A percentile compares a stretch with the other conserved stretches of the same genome.
Conservation (phyloP, 495 filamentous ascomycete genomes). For the Penicillium cinerascens region DNA sequence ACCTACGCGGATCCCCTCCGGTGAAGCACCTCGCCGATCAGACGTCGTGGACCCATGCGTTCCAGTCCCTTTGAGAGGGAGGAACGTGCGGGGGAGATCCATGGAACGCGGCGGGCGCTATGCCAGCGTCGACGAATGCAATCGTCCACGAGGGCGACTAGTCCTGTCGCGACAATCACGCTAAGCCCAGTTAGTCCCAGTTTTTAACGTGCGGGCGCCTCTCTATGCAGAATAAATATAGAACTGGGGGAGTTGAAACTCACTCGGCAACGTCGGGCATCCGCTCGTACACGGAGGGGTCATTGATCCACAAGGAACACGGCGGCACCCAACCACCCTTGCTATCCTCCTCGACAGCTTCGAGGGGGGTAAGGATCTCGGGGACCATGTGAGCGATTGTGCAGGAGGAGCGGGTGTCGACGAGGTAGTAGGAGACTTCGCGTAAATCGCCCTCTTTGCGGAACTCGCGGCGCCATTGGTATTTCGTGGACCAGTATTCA, state of each 20-base stretch:
- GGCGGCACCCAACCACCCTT: constrained; percentile 92
- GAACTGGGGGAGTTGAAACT: constrained; percentile 44
- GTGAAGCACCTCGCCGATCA: constrained; percentile 78
- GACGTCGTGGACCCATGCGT: constrained; percentile 62
- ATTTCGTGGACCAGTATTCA: constrained; percentile 85
- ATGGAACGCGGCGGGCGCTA: constrained; percentile 55
- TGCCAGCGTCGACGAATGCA: constrained; percentile 81
- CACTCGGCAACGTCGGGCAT: constrained; percentile 87
- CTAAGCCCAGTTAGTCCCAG: constrained; percentile 44
- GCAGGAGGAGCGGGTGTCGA: constrained; percentile 59
- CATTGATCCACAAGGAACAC: constrained; percentile 83
- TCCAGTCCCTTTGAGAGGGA: constrained; percentile 60
- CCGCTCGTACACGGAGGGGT: constrained; percentile 60
- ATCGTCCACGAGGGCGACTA: constrained; percentile 89
- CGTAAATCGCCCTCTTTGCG: constrained; percentile 58
- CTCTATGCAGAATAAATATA: too few species aligned
- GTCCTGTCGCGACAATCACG: constrained; percentile 83
- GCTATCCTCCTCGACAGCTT: constrained; percentile 67
- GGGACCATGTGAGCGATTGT: constrained; percentile 81
- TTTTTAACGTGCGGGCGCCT: too few species aligned
- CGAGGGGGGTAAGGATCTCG: constrained; percentile 64
- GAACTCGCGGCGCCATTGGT: constrained; percentile 76
- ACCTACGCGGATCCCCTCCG: constrained; percentile 45
- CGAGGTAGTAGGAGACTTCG: constrained; percentile 71
- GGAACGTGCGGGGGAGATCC: constrained; percentile 52